Conservation (phyloP, 768 basidiomycete species). For the Termitomyces sp. region DNA sequence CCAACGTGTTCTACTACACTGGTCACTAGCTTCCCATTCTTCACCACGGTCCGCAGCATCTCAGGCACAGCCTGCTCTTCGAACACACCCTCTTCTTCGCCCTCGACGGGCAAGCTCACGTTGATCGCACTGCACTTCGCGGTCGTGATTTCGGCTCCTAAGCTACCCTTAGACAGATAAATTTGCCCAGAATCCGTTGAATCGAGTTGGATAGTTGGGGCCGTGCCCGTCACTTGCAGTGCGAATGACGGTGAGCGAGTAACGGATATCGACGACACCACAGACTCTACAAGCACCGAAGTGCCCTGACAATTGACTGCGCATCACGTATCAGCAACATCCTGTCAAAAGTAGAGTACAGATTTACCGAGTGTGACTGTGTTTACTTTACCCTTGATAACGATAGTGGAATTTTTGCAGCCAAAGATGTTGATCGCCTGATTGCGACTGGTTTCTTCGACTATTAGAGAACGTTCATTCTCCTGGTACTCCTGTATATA, state of each 20-base stretch:
- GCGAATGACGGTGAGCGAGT: constrained; percentile 92
- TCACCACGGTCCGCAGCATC: constrained; percentile 85
- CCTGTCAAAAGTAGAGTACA: constrained; percentile 8
- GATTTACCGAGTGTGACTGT: constrained; percentile 77
- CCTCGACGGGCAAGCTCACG: constrained; percentile 77
- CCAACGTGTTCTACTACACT: constrained; percentile 84
- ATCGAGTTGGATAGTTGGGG: constrained; percentile 92
- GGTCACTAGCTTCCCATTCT: constrained; percentile 81
- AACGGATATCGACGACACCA: constrained; percentile 85
- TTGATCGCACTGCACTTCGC: constrained; percentile 94
- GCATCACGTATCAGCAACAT: constrained; percentile 1
- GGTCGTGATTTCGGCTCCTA: constrained; percentile 81
- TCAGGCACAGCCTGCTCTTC: constrained; percentile 89
- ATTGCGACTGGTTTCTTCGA: constrained; percentile 71
- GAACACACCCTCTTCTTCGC: constrained; percentile 90
- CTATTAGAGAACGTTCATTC: constrained; percentile 61
- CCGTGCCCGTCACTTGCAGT: constrained; percentile 83
- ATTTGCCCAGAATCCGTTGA: constrained; percentile 94
- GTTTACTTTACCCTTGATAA: constrained; percentile 92
- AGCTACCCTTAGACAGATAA: constrained; percentile 80
- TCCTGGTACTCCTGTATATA: constrained; percentile 82
- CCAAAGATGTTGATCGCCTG: constrained; percentile 87
- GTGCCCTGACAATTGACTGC: constrained; percentile 87
- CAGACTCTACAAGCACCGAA: constrained; percentile 82
- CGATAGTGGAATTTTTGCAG: constrained; percentile 80